Evolutionary conservation across 75 land plant species (phyloP).

Genomic region (Adiantum capillusveneris): DNA sequence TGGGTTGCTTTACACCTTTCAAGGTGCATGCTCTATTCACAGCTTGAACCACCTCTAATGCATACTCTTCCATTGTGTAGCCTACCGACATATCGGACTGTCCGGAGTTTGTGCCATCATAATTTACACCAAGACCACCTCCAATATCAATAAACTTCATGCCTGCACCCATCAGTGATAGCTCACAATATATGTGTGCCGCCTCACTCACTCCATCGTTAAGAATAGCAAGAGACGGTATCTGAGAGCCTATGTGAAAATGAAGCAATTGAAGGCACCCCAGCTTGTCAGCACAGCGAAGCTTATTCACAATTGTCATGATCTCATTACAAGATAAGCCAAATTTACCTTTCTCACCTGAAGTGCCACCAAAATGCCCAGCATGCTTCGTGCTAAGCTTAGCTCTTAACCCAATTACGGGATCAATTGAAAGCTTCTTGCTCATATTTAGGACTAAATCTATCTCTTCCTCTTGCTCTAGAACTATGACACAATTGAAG

Average conservation of each 20-base stretch:
- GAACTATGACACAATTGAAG: constrained; percentile 32
- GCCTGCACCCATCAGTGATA: constrained; percentile 40
- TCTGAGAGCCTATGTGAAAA: constrained; percentile 47
- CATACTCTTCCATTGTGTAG: constrained; percentile 15
- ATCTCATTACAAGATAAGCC: constrained; percentile 32
- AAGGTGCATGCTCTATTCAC: constrained; percentile 33
- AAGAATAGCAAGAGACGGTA: constrained; percentile 28
- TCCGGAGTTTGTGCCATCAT: constrained; percentile 30
- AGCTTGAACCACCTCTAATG: constrained; percentile 42
- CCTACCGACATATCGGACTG: constrained; percentile 21
- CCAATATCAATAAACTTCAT: constrained; percentile 44
- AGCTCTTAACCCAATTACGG: constrained; percentile 38
- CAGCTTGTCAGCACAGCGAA: constrained; percentile 15
- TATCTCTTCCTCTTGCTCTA: constrained; percentile 46
- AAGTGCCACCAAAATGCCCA: constrained; percentile 44
- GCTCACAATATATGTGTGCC: constrained; percentile 40
- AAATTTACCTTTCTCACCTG: constrained; percentile 45
- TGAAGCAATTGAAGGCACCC: constrained; percentile 41
- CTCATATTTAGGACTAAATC: constrained; percentile 29
- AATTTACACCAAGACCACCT: constrained; percentile 47
- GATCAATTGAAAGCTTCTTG: constrained; percentile 19
- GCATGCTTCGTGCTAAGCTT: constrained; percentile 38
- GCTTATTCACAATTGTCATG: constrained; percentile 28
- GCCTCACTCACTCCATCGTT: constrained; percentile 39
- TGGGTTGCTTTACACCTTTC: constrained; percentile 39